Base-by-base conservation (phyloP, 2,329 filamentous ascomycete species). In the Colletotrichum simmondsii region DNA sequence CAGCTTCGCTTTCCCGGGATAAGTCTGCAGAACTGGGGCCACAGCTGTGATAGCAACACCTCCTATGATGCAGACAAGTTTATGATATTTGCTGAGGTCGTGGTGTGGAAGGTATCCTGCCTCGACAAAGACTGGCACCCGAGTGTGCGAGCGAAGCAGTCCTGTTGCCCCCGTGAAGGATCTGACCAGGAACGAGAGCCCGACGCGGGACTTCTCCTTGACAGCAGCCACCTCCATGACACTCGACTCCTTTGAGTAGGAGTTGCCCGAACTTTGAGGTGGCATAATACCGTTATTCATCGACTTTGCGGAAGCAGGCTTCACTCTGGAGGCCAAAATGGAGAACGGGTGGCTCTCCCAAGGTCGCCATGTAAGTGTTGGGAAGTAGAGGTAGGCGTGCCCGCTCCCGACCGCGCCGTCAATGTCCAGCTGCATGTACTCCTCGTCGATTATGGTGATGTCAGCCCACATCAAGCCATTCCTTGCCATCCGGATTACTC, bases 301-400 rank as follows among this genome's bases (percentile, higher is more conserved):
- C 37, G 37, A 42, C 37, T 42, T 42, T 42, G 37, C 37, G 42
- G 24, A 56, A 30, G 59, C 12, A 26, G 32, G 22, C 16, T 14
- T 64, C 14, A 68, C 66, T 7, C 66, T 68, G 2, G 32, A 32
- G 4, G 32, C 49, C 46, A 68, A 22, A 12, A 65, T 65, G 1
- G 86, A 88, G 75, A 90, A 90, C 0, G 88, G 88, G 75, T 90
- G 88, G 58, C 87, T 89, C 76, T 89, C 87, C 87, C 87, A 90
- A 0, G 79, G 75, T 10, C 81, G 78, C 73, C 78, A 75, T 2
- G 74, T 82, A 1, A 88, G 75, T 0, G 83, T 84, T 0, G 88
- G 87, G 75, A 90, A 88, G 76, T 87, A 88, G 0, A 84, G 78
- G 69, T 87, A 89, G 0, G 80, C 83, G 62, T 87, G 83, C 3